These are phyloP conservation scores for Rhodomyrtus psidioides DNA, from an alignment of 441 rosid genomes.

Conservation along the genomic window DNA sequence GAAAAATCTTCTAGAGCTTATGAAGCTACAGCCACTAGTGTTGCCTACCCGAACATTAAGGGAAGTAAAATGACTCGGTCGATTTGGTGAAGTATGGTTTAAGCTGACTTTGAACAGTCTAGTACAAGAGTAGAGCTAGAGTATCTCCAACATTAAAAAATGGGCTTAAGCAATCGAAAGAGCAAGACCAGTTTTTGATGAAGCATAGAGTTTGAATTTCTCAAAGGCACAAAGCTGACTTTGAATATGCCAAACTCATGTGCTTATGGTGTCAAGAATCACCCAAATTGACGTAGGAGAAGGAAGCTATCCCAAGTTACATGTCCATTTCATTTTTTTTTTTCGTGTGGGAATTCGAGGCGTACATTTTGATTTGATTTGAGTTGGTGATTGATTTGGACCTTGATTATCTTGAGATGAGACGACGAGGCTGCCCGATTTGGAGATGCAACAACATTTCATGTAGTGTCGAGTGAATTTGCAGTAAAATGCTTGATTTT, in stretches of 20 bases:
- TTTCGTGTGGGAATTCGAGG: neutral
- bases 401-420: neutral
- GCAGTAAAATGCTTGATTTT: neutral
- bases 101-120: neutral
- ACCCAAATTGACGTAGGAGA: neutral
- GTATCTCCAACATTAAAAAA: neutral
- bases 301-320: neutral
- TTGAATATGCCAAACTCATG: neutral
- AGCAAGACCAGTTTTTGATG: neutral
- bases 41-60: neutral
- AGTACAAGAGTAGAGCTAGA: neutral
- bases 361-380: neutral
- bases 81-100: neutral
- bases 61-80: neutral
- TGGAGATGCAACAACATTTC: neutral
- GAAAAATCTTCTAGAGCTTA: neutral
- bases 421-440: neutral
- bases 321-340: neutral
- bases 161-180: neutral
- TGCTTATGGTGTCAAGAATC: neutral
- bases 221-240: neutral
- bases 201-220: neutral
- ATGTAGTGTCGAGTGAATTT: neutral
- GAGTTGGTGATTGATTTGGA: neutral
- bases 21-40: neutral